Evolutionary conservation across 1,139 yeast species (phyloP).

Genomic region (Pichia cactophila): DNA sequence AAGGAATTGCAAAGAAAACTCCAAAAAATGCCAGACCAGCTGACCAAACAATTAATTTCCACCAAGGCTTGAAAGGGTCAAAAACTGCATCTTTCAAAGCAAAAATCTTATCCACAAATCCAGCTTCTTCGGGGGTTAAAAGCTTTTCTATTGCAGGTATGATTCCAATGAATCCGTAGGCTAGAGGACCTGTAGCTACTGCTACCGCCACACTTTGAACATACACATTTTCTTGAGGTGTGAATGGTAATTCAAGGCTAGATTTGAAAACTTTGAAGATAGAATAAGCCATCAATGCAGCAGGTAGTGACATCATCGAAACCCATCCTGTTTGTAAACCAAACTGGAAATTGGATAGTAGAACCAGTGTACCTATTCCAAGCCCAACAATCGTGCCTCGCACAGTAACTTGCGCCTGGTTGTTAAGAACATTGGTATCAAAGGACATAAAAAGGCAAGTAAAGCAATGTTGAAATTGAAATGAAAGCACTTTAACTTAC

Average conservation of each 20-base stretch:
- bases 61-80: conserved; percentile 20
- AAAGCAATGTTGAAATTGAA: background rate
- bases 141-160: conserved; percentile 93
- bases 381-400: conserved; percentile 71
- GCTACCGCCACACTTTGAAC: conserved; percentile 93
- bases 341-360: conserved; percentile 87
- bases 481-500: too few species aligned
- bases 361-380: conserved; percentile 69
- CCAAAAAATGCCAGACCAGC: conserved; percentile 87
- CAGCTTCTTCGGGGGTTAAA: conserved; percentile 70
- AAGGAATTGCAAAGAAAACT: conserved; percentile 87
- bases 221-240: conserved; percentile 89
- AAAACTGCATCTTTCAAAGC: conserved; percentile 9
- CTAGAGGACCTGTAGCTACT: conserved; percentile 94
- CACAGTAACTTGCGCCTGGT: conserved; percentile 56
- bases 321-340: conserved; percentile 99
- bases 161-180: conserved; percentile 94
- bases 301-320: conserved; percentile 97
- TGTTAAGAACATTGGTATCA: background rate
- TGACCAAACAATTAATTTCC: conserved; percentile 71
- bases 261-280: conserved; percentile 50
- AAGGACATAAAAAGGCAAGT: background rate
- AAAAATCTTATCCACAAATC: conserved; percentile 29
- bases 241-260: conserved; percentile 38
- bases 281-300: conserved; percentile 83